Base-by-base conservation (phyloP, 805 yeast genomes). In the Nakazawaea siamensis region DNA sequence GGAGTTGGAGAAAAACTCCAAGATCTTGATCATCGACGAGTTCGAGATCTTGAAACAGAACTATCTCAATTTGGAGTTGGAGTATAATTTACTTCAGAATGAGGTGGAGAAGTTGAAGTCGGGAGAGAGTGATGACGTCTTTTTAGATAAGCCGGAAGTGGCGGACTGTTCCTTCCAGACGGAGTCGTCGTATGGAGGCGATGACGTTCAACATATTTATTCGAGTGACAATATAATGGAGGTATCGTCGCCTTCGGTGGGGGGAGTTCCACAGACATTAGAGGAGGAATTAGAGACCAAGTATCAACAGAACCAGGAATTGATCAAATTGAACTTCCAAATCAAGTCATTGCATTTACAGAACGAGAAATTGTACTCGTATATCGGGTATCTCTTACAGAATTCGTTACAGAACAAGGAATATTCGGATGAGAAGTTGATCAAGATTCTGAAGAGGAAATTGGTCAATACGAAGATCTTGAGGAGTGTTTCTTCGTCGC, bases 301-400 rank as follows among this genome's bases (percentile, higher is more conserved):
- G 13, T 38, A 38, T 18, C 29, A 29, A 3, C 51, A 55, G 34
- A 54, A 62, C 24, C 73, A 69, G 45, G 76, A 72, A 41, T 58
- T 70, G 43, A 66, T 64, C 49, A 69, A 64, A 45, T 56, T 71
- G 43, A 63, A 64, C 41, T 73, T 73, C 48, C 76, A 72, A 49
- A 53, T 72, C 33, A 71, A 68, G 47, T 69, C 76, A 8, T 52
- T 73, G 40, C 64, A 66, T 42, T 50, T 72, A 35, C 77, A 73
- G 46, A 72, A 71, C 48, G 80, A 73, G 37, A 72, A 73, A 46
- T 55, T 73, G 24, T 57, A 70, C 37, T 69, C 76, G 24, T 73
- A 70, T 46, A 73, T 73, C 49, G 78, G 78, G 8, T 73, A 70
- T 42, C 66, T 71, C 40, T 54, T 70, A 31, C 78, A 73, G 45